Percentiles rank a stretch among this genome's conserved stretches.
Evolutionary conservation across 108 stramenopile species (phyloP).

Genomic region (Craspedostauros australis): DNA sequence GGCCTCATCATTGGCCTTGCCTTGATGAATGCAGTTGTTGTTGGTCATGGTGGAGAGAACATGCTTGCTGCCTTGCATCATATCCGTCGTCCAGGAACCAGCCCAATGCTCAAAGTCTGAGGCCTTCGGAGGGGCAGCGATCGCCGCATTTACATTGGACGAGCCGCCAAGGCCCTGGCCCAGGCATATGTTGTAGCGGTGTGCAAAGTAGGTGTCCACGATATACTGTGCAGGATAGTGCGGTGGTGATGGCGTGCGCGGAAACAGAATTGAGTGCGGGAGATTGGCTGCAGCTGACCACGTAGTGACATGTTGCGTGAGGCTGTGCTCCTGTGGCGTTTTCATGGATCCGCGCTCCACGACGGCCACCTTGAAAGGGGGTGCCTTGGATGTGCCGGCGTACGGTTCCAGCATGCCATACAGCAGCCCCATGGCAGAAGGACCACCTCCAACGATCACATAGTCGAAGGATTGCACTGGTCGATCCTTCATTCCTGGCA

Average conservation of each 20-base stretch:
- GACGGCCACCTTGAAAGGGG: slow-evolving; percentile 47
- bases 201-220: not conserved
- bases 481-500: too few relatives aligned
- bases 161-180: slow-evolving; percentile 62
- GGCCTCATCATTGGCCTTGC: not conserved
- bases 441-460: slow-evolving; percentile 67
- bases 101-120: slow-evolving; percentile 60
- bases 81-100: slow-evolving; percentile 36
- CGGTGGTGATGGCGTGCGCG: too few relatives aligned
- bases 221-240: not conserved
- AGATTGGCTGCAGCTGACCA: too few relatives aligned
- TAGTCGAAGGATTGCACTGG: slow-evolving; percentile 38
- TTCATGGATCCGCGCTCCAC: slow-evolving; percentile 49
- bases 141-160: slow-evolving; percentile 69
- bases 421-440: slow-evolving; percentile 67
- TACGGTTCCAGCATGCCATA: slow-evolving; percentile 47
- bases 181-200: too few relatives aligned
- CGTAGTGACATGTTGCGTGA: too few relatives aligned
- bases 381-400: too few relatives aligned
- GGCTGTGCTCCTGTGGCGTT: too few relatives aligned
- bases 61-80: too few relatives aligned
- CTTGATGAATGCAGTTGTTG: not conserved
- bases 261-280: too few relatives aligned
- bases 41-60: too few relatives aligned
- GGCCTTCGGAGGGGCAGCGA: slow-evolving; percentile 32